Base-by-base conservation (phyloP, 2,329 filamentous ascomycete species). In the Diaporthe velutina region DNA sequence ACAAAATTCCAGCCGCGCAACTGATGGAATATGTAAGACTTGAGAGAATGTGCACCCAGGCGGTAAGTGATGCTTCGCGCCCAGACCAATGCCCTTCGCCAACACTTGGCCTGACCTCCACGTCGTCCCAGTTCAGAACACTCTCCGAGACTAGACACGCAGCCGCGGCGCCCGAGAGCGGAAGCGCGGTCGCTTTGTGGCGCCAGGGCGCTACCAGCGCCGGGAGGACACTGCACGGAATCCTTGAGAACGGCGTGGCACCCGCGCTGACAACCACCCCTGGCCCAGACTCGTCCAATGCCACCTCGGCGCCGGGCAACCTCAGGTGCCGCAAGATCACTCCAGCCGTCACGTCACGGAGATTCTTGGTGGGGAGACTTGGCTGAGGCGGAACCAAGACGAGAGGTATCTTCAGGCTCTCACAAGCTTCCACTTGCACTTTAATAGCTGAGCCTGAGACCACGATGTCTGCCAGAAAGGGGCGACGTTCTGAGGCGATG, bases 51-150 rank as follows among this genome's bases (percentile, higher is more conserved):
- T 25, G 22, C 35, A 61, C 58, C 38, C 35, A 38, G 17, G 8
- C 33, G 3, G 4, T 10, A 4, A 45, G 22, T 25, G 17, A 61
- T 45, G 10, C 35, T 42, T 61, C 38, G 10, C 38, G 22, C 58
- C 38, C 35, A 22, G 35, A 61, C 58, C 58, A 61, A n/a, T 61
- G 45, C 5, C 42, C 38, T 45, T 61, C 42, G 38, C 28, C 22
- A 42, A 61, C 42, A 28, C 58, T 38, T 17, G 58, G 35, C 58
- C 28, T n/a, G 38, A 45, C 13, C 4, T 61, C 58, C 38, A 61
- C 35, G 58, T 61, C 58, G 35, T 61, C 58, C 58, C 58, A 61
- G 58, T 28, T 61, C 58, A 61, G n/a, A 25, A 45, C 58, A 61
- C 58, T 42, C 42, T 61, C 58, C 25, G 58, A 45, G 35, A 61